Evolutionary conservation across 2,329 filamentous ascomycete species (phyloP).

Genomic region (Penicillium sp.): DNA sequence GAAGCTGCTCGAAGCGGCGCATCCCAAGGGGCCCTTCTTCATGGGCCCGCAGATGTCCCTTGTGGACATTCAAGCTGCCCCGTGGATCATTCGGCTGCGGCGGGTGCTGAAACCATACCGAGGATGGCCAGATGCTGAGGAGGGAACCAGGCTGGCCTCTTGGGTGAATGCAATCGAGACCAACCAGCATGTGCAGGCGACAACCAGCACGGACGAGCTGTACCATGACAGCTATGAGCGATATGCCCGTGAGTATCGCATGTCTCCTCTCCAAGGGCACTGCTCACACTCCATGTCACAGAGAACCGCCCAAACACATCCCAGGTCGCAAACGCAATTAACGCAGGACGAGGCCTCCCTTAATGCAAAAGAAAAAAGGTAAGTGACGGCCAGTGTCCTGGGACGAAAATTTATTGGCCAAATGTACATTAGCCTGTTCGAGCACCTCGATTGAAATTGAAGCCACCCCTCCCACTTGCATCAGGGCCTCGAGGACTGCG

Average conservation of each 20-base stretch:
- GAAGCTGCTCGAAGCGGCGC: constrained; percentile 57
- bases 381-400: neutral
- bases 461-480: constrained; percentile 70
- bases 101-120: constrained; percentile 63
- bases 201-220: constrained; percentile 63
- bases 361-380: constrained; percentile 20
- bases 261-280: neutral
- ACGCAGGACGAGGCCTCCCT: constrained; percentile 54
- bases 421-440: constrained; percentile 30
- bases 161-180: constrained; percentile 70
- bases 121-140: constrained; percentile 63
- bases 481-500: constrained; percentile 77
- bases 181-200: constrained; percentile 61
- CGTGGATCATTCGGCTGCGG: constrained; percentile 68
- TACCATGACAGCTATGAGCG: constrained; percentile 67
- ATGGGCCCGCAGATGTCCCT: constrained; percentile 56
- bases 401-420: neutral
- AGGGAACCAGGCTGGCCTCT: constrained; percentile 61
- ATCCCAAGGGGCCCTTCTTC: constrained; percentile 67
- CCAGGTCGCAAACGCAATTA: constrained; percentile 58
- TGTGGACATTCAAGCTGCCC: constrained; percentile 73
- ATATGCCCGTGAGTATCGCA: constrained; percentile 51
- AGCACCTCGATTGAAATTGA: constrained; percentile 70
- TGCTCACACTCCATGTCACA: constrained; percentile 20
- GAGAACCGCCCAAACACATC: constrained; percentile 61